A percentile compares a stretch with the other conserved stretches of the same genome.
phyloP scores from a whole-genome alignment of 73 alveolate species.

The Loxodes magnus region DNA sequence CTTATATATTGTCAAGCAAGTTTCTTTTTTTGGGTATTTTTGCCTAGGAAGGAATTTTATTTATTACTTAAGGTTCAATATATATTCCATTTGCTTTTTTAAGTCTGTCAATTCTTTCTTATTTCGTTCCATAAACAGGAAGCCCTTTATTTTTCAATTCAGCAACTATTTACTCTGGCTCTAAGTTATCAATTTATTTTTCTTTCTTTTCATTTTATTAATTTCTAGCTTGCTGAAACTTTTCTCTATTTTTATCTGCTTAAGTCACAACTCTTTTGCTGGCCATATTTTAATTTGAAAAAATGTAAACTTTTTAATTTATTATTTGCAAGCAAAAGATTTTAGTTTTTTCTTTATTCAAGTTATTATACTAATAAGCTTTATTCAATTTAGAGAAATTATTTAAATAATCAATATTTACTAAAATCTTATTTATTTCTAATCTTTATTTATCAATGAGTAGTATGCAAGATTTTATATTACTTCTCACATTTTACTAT shows the following conservation, averaged over 20 bases:
- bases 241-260: constrained; percentile 21
- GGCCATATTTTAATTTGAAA: too few relatives aligned
- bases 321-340: too few relatives aligned
- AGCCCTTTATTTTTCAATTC: constrained; percentile 56
- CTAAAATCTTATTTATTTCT: too few relatives aligned
- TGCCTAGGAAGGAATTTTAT: neutral
- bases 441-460: too few relatives aligned
- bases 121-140: constrained; percentile 72
- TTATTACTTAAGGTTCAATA: neutral
- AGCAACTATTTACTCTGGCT: constrained; percentile 38
- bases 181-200: constrained; percentile 26
- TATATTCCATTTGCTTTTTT: constrained; percentile 55
- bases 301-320: too few relatives aligned
- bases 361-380: too few relatives aligned
- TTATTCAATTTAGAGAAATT: too few relatives aligned
- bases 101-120: constrained; percentile 67
- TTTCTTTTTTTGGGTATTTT: constrained; percentile 30
- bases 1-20: constrained; percentile 65
- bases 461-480: too few relatives aligned
- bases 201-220: constrained; percentile 31
- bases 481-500: too few relatives aligned
- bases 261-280: neutral
- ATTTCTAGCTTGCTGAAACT: constrained; percentile 32
- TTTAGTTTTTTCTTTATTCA: too few relatives aligned
- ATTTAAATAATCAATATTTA: too few relatives aligned